Conservation (phyloP, 2,329 filamentous ascomycete genomes). For the Dothiorella sarmentorum region DNA sequence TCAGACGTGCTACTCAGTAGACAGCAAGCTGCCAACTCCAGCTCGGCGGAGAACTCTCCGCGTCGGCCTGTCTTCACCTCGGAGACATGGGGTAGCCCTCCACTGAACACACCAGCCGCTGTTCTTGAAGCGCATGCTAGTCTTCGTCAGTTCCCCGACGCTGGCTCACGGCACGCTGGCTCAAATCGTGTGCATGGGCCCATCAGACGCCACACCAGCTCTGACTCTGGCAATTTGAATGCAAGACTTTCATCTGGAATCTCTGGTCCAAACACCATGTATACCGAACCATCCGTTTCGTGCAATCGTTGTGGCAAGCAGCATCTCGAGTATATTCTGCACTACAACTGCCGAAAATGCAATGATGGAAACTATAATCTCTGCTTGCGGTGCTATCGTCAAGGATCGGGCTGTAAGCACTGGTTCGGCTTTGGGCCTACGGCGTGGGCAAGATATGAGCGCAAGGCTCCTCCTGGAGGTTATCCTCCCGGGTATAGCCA, state of each 20-base stretch:
- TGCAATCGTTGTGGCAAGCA: conserved; percentile 68
- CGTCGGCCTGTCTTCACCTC: conserved; percentile 26
- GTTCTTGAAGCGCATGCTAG: background rate
- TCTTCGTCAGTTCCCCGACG: conserved; percentile 1
- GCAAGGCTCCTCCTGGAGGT: conserved; percentile 40
- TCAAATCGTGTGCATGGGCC: conserved; percentile 30
- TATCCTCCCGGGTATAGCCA: conserved; percentile 41
- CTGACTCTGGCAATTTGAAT: conserved; percentile 3
- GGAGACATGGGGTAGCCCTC: conserved; percentile 7
- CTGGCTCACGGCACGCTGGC: background rate
- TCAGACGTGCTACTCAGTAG: background rate
- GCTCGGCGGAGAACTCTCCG: conserved; percentile 31
- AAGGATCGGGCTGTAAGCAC: conserved; percentile 71
- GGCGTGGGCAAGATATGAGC: conserved; percentile 64
- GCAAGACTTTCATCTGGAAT: conserved; percentile 24
- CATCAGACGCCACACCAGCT: conserved; percentile 9
- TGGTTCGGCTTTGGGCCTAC: conserved; percentile 85
- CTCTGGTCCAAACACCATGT: conserved; percentile 41
- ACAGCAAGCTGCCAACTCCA: conserved; percentile 19
- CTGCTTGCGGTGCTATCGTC: conserved; percentile 76
- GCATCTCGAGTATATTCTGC: conserved; percentile 79
- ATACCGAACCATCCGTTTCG: conserved; percentile 66
- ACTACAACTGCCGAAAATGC: conserved; percentile 78
- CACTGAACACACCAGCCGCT: background rate
- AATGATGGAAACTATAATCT: conserved; percentile 70